Evolutionary conservation across 2,329 filamentous ascomycete genomes (phyloP).

Genomic region (Neurospora sp.): DNA sequence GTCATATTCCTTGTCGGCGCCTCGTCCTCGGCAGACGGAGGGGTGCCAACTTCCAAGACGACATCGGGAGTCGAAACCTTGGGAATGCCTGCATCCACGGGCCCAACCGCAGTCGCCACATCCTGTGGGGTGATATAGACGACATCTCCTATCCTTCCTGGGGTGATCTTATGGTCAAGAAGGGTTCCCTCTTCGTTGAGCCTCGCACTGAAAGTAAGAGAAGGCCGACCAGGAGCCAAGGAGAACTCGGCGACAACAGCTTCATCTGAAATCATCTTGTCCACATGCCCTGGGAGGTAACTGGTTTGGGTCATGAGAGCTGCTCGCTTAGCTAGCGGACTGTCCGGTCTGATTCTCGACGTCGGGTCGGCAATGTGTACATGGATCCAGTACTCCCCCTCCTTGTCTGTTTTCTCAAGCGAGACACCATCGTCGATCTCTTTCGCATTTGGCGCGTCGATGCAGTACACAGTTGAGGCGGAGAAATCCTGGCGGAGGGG

Average conservation of each 20-base stretch:
- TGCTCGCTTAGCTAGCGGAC: constrained; percentile 50
- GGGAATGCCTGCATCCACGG: constrained; percentile 20
- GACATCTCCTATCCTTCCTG: constrained; percentile 44
- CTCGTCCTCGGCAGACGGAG: constrained; percentile 9
- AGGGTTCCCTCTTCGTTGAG: constrained; percentile 44
- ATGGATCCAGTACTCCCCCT: constrained; percentile 62
- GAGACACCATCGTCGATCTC: constrained; percentile 78
- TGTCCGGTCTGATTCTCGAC: constrained; percentile 53
- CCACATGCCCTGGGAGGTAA: constrained; percentile 48
- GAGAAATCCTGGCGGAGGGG: constrained; percentile 50
- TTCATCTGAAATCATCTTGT: constrained; percentile 47
- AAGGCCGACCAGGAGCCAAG: constrained; percentile 38
- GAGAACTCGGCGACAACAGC: constrained; percentile 44
- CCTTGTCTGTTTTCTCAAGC: constrained; percentile 45
- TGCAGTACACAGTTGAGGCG: constrained; percentile 56
- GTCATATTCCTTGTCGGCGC: constrained; percentile 34
- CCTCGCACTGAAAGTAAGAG: constrained; percentile 53
- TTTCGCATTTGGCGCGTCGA: constrained; percentile 55
- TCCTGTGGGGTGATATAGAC: constrained; percentile 45
- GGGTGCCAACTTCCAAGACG: constrained; percentile 26
- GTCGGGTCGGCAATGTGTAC: constrained; percentile 72
- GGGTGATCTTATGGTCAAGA: constrained; percentile 43
- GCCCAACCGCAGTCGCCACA: constrained; percentile 30
- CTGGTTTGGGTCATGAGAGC: constrained; percentile 49
- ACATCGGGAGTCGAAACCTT: constrained; percentile 13